Base-by-base conservation (phyloP, 805 yeast genomes). In the Yarrowia osloensis region DNA sequence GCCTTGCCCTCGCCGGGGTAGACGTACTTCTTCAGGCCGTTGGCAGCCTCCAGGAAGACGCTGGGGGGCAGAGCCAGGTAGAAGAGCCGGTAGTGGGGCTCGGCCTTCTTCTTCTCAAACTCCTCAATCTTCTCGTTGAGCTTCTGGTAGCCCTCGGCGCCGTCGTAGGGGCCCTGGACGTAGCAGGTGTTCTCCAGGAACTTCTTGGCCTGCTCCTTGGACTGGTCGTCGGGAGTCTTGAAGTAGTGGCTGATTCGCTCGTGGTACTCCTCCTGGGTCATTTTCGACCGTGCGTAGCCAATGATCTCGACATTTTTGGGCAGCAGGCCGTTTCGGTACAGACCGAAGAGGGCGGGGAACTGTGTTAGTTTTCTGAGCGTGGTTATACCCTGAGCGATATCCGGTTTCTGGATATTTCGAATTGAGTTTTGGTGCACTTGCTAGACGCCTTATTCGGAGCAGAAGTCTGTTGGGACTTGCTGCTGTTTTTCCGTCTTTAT, bases 21-120 rank as follows among this genome's bases (percentile, higher is more conserved):
- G 71, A 85, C 85, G 74, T 84, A 77, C 72, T 85, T 79, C 79
- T 89, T 91, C 74, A 95, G 80, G 69, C 89, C 85, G 55, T 81
- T 78, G 61, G 95, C 91, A 54, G 94, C 98, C 39, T 82, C 77
- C 67, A 88, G 88, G 79, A 95, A 95, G 44, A 89, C 96, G 12
- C 92, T 87, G 37, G 99, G 99, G 21, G 99, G 99, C 69, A 95
- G 82, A 0, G 99, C 99, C 73, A 95, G 84, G 78, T 95, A 95
- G 79, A 90, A 92, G 70, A 95, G 79, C 71, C 98, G 85, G 78
- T 94, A 92, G 29, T 91, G 86, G 70, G 81, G 67, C 40, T 67
- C 61, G 26, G 82, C 83, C 15, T 75, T 75, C 67, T 78, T 75
- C 49, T 79, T 78, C 78, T 94, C 98, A 71, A 87, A 85, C 68